Percentiles rank a stretch among this genome's conserved stretches.
These are phyloP conservation scores for Phytophthora pinifolia DNA, from an alignment of 352 stramenopile species.

Conservation along the genomic window DNA sequence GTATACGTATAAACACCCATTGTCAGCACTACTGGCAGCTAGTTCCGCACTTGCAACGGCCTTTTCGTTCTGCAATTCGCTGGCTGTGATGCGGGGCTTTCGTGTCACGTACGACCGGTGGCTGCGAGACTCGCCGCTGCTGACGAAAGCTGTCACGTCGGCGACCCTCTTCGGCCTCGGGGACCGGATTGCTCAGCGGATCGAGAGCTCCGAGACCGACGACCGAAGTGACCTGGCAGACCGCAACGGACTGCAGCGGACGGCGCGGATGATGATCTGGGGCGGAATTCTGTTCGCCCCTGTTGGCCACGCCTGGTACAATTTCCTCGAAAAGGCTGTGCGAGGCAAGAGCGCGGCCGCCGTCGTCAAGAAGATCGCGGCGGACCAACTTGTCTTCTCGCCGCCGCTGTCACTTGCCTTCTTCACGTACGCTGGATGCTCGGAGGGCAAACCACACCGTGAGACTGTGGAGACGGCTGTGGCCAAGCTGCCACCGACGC, in stretches of 20 bases:
- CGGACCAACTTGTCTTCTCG: slow-evolving; percentile 41
- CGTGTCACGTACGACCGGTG: slow-evolving; percentile 53
- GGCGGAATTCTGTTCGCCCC: slow-evolving; percentile 87
- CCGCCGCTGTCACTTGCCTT: slow-evolving; percentile 35
- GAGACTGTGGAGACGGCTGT: slow-evolving; percentile 26
- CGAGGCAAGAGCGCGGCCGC: slow-evolving; percentile 21
- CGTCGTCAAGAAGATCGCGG: slow-evolving; percentile 41
- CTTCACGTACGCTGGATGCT: slow-evolving; percentile 37
- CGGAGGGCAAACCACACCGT: slow-evolving; percentile 27
- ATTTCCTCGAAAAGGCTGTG: slow-evolving; percentile 68
- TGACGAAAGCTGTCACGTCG: slow-evolving; percentile 76
- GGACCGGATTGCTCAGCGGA: slow-evolving; percentile 58
- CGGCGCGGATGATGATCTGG: slow-evolving; percentile 81
- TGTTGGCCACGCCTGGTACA: slow-evolving; percentile 90
- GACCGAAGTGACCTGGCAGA: slow-evolving; percentile 11
- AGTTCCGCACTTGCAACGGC: background rate
- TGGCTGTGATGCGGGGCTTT: slow-evolving; percentile 41
- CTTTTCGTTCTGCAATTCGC: slow-evolving; percentile 19
- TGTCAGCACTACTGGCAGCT: background rate
- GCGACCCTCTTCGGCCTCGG: slow-evolving; percentile 65
- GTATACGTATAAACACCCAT: no score
- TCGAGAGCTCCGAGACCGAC: slow-evolving; percentile 29
- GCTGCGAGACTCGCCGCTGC: slow-evolving; percentile 48
- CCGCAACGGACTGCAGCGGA: slow-evolving; percentile 28
- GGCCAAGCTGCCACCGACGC: slow-evolving; percentile 36